Conservation (phyloP, 2,329 filamentous ascomycete genomes). For the Ophioceras dolichostomum region DNA sequence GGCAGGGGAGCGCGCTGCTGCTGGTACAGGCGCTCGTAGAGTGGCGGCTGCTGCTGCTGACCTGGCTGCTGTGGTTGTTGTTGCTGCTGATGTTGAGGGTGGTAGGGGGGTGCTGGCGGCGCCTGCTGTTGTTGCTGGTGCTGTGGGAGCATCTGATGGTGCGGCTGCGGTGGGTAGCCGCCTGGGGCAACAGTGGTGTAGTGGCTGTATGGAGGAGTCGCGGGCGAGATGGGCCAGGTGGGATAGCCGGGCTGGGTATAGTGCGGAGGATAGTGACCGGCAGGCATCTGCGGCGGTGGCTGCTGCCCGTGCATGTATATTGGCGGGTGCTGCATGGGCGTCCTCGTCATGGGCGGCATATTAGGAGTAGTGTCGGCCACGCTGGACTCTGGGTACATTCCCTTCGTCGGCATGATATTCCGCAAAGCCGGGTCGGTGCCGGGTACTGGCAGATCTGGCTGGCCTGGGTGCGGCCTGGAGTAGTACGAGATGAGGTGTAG, state of each 20-base stretch:
- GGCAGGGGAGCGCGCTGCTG: conserved; percentile 21
- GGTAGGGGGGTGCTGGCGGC: conserved; percentile 4
- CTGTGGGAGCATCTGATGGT: conserved; percentile 6
- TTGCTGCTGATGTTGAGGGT: too few species aligned
- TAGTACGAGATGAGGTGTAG: conserved; percentile 98
- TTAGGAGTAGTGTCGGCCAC: conserved; percentile 77
- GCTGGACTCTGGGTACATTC: conserved; percentile 94
- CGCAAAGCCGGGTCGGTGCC: conserved; percentile 69
- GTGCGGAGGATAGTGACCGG: conserved; percentile 1
- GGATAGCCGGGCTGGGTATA: conserved; percentile 1
- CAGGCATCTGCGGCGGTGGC: conserved; percentile 13
- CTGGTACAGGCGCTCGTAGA: too few species aligned
- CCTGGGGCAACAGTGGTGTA: neutral
- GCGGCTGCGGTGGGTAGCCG: conserved; percentile 2
- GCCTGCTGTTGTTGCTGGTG: conserved; percentile 7
- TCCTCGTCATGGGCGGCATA: conserved; percentile 68
- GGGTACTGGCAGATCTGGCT: conserved; percentile 66
- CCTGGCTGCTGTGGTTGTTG: too few species aligned
- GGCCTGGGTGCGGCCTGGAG: conserved; percentile 62
- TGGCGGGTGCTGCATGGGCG: conserved; percentile 47
- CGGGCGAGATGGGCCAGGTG: conserved; percentile 1
- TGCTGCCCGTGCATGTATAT: conserved; percentile 19
- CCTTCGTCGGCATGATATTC: conserved; percentile 77
- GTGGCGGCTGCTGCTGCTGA: too few species aligned
- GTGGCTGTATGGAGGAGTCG: conserved; percentile 6